Base-by-base conservation (phyloP, 1,284 basidiomycete species). In the Coriolopsis trogii region DNA sequence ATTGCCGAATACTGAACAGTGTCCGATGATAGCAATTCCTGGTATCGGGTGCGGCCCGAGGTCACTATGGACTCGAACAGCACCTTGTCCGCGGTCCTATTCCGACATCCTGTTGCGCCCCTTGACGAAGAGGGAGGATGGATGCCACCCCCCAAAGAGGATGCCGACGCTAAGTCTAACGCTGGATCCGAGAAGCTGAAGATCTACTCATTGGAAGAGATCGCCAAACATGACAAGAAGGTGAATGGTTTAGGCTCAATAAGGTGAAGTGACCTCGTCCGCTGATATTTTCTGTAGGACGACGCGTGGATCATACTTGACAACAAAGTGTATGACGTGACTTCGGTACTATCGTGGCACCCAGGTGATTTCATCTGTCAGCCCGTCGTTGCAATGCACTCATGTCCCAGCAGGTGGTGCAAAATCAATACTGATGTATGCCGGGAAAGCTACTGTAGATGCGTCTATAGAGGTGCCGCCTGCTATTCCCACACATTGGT, bases 261-360 rank as follows among this genome's bases (percentile, higher is more conserved):
- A 13, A n/a, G n/a, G n/a, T n/a, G n/a, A n/a, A n/a, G n/a, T n/a
- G n/a, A n/a, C n/a, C n/a, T n/a, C n/a, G n/a, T n/a, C n/a, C n/a
- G n/a, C n/a, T n/a, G n/a, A n/a, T n/a, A 13, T 6, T 7, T 24
- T 4, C 15, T 2, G 5, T 30, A 63, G 60, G 56, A 63, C n/a
- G 63, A 62, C 29, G 59, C 60, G 6, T 64, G 63, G 63, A 44
- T 64, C 16, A 63, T 64, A 25, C 36, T 64, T n/a, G 61, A 64
- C 40, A 57, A 61, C 38, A 60, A 63, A 45, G 61, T 64, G 13
- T 64, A 64, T 40, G 63, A 64, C 39, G 58, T 64, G 2, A 63
- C 60, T 4, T 55, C 56, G 7, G 55, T 61, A 3, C 45, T 64
- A 9, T 44, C 47, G 2, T 61, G 60, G 58, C 63, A 64, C 30